phyloP scores from a whole-genome alignment of 1,284 basidiomycete species.

The Cryptococcus sp. region DNA sequence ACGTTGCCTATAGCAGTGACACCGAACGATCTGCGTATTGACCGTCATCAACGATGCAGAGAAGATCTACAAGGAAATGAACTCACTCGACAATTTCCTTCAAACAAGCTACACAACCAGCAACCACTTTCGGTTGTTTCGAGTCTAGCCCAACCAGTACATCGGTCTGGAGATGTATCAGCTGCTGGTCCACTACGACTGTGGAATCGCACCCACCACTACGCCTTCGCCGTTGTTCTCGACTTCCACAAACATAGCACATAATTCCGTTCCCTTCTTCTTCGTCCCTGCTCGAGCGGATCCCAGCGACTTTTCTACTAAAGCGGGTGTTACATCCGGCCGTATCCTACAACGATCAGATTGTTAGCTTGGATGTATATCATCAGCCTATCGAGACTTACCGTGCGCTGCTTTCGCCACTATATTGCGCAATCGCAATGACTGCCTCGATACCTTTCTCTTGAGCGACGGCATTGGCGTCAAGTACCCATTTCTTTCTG shows the following conservation, averaged over 20 bases:
- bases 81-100: conserved; percentile 73
- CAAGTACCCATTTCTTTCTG: conserved; percentile 83
- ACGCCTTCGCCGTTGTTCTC: conserved; percentile 87
- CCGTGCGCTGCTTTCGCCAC: conserved; percentile 79
- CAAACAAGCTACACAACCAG: conserved; percentile 74
- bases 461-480: conserved; percentile 95
- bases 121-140: conserved; percentile 94
- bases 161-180: conserved; percentile 62
- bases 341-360: conserved; percentile 59
- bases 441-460: conserved; percentile 93
- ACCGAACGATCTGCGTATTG: conserved; percentile 71
- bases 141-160: conserved; percentile 80
- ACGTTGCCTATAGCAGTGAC: conserved; percentile 73
- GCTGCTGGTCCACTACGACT: too few relatives aligned
- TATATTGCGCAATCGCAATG: conserved; percentile 81
- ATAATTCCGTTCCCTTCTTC: conserved; percentile 81
- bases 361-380: background rate
- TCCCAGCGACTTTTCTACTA: conserved; percentile 96
- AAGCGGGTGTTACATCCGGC: conserved; percentile 76
- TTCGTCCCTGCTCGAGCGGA: conserved; percentile 90
- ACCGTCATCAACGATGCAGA: background rate
- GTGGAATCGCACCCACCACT: conserved; percentile 64
- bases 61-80: background rate
- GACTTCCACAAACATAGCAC: conserved; percentile 87
- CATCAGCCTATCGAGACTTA: conserved; percentile 22